Percentiles rank a stretch among this genome's conserved stretches.
These are phyloP conservation scores for Escallonia herrerae DNA, from an alignment of 129 eudicot species.

Conservation along the genomic window DNA sequence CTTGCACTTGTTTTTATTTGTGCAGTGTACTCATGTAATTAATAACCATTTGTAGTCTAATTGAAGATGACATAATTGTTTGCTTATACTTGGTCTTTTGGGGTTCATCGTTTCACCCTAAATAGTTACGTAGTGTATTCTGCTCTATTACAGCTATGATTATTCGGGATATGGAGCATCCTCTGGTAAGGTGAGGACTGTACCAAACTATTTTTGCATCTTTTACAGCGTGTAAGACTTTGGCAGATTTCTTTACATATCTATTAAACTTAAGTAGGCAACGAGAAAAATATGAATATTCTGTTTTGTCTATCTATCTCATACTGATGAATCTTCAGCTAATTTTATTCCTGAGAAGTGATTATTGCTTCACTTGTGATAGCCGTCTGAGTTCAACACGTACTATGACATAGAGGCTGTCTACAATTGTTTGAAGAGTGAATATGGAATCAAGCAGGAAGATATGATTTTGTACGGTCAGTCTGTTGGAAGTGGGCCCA, in stretches of 20 bases:
- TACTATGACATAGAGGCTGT: slow-evolving; percentile 95
- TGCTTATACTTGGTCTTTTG: too few species aligned
- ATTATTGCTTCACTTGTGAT: slow-evolving; percentile 22
- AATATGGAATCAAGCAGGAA: slow-evolving; percentile 76
- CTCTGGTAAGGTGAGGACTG: slow-evolving; percentile 75
- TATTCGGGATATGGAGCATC: slow-evolving; percentile 98
- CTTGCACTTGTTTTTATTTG: neutral
- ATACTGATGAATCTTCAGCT: neutral
- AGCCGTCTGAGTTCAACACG: slow-evolving; percentile 96
- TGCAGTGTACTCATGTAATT: neutral
- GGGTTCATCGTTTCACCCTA: neutral
- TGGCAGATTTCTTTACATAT: too few species aligned
- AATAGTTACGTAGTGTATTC: neutral
- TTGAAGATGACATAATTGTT: neutral
- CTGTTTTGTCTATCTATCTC: too few species aligned
- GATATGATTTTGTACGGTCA: slow-evolving; percentile 89
- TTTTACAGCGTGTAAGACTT: neutral
- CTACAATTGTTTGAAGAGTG: slow-evolving; percentile 71
- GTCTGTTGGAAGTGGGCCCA: slow-evolving; percentile 98
- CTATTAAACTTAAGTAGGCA: too few species aligned
- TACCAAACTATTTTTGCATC: neutral
- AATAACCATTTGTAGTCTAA: neutral
- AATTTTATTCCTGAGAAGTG: neutral
- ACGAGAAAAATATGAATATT: too few species aligned
- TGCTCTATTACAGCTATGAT: slow-evolving; percentile 73